Percentiles rank a stretch among this genome's conserved stretches.
Evolutionary conservation across 2,329 filamentous ascomycete genomes (phyloP).

Genomic region (Dactylella cylindrospora): DNA sequence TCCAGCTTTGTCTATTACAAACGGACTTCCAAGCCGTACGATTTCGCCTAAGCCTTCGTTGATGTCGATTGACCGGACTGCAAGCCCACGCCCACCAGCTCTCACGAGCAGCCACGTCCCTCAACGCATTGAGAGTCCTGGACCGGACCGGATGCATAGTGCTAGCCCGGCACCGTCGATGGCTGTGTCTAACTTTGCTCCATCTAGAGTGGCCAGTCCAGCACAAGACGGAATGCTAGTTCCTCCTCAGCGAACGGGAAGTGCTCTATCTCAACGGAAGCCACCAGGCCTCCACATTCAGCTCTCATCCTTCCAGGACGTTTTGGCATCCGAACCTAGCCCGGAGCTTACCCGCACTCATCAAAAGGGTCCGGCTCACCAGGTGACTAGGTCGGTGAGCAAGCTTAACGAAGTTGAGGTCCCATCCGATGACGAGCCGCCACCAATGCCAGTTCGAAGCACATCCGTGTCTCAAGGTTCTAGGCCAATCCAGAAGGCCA

Average conservation of each 20-base stretch:
- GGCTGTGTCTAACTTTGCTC: constrained; percentile 22
- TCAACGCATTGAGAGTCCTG: constrained; percentile 31
- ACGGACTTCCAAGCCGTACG: constrained; percentile 18
- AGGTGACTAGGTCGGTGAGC: constrained; percentile 39
- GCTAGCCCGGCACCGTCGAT: constrained; percentile 37
- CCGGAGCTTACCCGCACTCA: constrained; percentile 27
- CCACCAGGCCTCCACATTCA: constrained; percentile 41
- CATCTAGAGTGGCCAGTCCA: constrained; percentile 37
- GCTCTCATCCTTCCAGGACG: constrained; percentile 39
- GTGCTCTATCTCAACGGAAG: constrained; percentile 41
- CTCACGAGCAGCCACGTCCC: constrained; percentile 12
- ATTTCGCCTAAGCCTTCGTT: constrained; percentile 33
- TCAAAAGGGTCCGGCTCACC: constrained; percentile 28
- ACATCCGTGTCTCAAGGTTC: too few relatives aligned
- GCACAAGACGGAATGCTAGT: constrained; percentile 26
- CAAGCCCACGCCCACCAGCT: constrained; percentile 15
- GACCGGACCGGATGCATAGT: constrained; percentile 36
- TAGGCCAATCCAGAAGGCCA: constrained; percentile 32
- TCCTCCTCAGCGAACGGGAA: constrained; percentile 35
- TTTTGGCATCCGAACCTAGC: constrained; percentile 37
- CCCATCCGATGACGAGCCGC: constrained; percentile 22
- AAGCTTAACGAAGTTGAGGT: constrained; percentile 40
- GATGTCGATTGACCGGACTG: constrained; percentile 22
- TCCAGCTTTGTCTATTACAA: constrained; percentile 28
- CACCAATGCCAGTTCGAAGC: too few relatives aligned